phyloP scores from a whole-genome alignment of 805 yeast species.

The Jamesozyma gamospora region DNA sequence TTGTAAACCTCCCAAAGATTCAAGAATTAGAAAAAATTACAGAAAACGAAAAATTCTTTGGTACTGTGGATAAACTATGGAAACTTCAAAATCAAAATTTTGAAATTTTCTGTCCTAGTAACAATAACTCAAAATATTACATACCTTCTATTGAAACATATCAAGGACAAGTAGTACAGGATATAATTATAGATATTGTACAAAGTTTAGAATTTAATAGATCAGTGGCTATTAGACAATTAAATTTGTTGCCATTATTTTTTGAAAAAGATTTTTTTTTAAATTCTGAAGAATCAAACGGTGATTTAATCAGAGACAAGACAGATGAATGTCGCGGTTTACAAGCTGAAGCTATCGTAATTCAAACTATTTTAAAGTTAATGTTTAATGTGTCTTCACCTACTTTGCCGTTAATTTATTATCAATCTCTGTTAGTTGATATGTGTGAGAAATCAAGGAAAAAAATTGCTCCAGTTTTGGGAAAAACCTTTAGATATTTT shows the following conservation, averaged over 20 bases:
- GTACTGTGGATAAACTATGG: constrained; percentile 54
- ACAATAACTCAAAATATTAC: constrained; percentile 45
- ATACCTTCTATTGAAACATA: constrained; percentile 41
- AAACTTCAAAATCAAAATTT: constrained; percentile 44
- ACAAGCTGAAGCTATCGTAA: constrained; percentile 78
- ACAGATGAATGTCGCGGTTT: constrained; percentile 46
- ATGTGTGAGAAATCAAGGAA: constrained; percentile 68
- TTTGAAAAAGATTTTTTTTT: constrained; percentile 53
- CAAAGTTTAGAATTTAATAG: constrained; percentile 77
- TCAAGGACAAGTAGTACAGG: constrained; percentile 48
- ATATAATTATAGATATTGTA: constrained; percentile 58
- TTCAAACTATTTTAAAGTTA: constrained; percentile 68
- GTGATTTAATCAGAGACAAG: constrained; percentile 61
- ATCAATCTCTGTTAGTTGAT: constrained; percentile 66
- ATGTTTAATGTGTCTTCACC: constrained; percentile 59
- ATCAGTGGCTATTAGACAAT: constrained; percentile 67
- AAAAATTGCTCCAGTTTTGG: constrained; percentile 82
- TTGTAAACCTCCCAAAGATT: constrained; percentile 23
- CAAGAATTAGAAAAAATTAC: constrained; percentile 21
- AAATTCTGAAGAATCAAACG: constrained; percentile 36
- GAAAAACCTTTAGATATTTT: constrained; percentile 72
- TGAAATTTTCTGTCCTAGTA: constrained; percentile 41
- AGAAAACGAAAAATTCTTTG: constrained; percentile 26
- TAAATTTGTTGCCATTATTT: constrained; percentile 58
- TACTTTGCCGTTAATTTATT: constrained; percentile 56